Base-by-base conservation (phyloP, 345 rosid genomes). In the Moringa oleifera region DNA sequence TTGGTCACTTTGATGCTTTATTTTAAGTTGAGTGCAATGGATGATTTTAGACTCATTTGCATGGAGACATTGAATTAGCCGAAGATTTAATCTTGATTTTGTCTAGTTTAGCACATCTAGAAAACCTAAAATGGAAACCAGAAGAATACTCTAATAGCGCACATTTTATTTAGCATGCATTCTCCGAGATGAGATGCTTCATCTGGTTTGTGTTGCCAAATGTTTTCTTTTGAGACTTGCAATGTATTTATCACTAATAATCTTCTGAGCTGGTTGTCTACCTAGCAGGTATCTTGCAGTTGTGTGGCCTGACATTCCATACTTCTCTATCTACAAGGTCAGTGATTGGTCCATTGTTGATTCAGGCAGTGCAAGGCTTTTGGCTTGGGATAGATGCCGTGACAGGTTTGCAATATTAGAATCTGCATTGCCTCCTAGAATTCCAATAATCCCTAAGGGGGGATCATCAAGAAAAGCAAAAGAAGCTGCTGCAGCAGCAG, bases 401-500 rank as follows among this genome's bases (percentile, higher is more conserved):
- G 99, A 94, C 69, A 90, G 92, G 78, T 94, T 90, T 77, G 89
- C 99, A 50, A 82, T 94, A 70, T 73, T 94, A 75, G 99, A 94
- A 76, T 88, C 96, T 68, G 81, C 75, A 18, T 73, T 84, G 66
- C 73, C 89, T 64, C 96, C 93, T 62, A 88, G 96, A 75, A 77
- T 90, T 75, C 99, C 99, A 56, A 60, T 83, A 49, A 81, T 86
- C 73, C 88, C 97, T 9, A 94, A 90, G 71, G 95, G 97, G 36
- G 80, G 87, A 64, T 93, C 96, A 68, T 90, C 97, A 33, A 86
- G 87, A 78, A 90, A 74, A 75, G 96, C 99, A 24, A 94, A 78
- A 78, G 99, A 90, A 75, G 97, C 99, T 11, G 99, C 99, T 53
- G 97, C 94, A 52, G 97, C 95, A 16, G 96, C 97, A 55, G 97